Base-by-base conservation (phyloP, 805 yeast species). In the Lipomyces sp. region DNA sequence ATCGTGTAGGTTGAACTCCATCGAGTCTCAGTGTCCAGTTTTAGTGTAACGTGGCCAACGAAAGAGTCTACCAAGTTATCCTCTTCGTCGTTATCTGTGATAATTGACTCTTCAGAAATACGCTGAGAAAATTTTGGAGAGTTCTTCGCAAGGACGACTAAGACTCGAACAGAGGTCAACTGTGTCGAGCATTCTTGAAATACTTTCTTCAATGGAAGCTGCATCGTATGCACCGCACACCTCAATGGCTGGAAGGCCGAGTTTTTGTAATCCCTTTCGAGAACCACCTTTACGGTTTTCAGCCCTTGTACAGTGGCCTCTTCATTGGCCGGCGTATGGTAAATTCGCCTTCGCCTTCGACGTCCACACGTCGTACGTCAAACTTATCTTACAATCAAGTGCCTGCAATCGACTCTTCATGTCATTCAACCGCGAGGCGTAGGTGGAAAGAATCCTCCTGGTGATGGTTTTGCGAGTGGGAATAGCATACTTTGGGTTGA, bases 301-400 rank as follows among this genome's bases (percentile, higher is more conserved):
- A 18, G 54, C 5, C 33, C 33, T 18, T 50, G 33, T 50, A 50
- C 54, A 50, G 54, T 51, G 54, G n/a, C n/a, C n/a, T n/a, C n/a
- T n/a, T n/a, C n/a, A n/a, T n/a, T n/a, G n/a, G n/a, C n/a, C n/a
- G n/a, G 33, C 29, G n/a, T 51, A 51, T 7, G 54, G 54, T 51
- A 24, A 51, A 51, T 51, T 51, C 54, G 33, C 54, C 10, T 51
- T 51, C 54, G 33, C 54, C 10, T 51, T 51, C 33, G 54, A 51
- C 24, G 33, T 51, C 54, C 54, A 51, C 54, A 8, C 54, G 33
- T 51, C 30, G 18, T 50, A 50, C 2, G 33, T 50, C 54, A 50
- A 50, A 32, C 53, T 50, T 32, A 50, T 2, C 45, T 50, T 50
- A 30, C 10, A 50, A 50, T 50, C 53, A 50, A 50, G 53, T 50